Evolutionary conservation across 768 basidiomycete species (phyloP), one percentile per base, ranked within the genome.

Genomic region (Tubosaeta brunneosetosa): DNA sequence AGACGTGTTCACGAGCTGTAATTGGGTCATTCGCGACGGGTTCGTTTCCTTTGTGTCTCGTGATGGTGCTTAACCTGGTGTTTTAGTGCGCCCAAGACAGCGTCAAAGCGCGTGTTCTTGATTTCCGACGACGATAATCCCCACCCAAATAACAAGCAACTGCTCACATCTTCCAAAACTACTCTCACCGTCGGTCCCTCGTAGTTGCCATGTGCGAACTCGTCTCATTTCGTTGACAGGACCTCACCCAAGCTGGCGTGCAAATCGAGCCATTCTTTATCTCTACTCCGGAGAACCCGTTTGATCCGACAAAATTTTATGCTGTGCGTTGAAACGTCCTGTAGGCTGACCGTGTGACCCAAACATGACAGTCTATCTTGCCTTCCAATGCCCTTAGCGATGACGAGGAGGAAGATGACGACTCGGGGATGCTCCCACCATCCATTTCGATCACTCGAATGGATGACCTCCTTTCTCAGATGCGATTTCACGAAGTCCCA

Each of bases 251-350:
- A 71, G 78, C 85, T 4, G 90, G 92, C 0, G 84, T 86, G 17
- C 78, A 78, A 6, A 75, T 97, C 38, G 88, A 92, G 56, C 91
- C 94, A 0, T 97, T 95, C 71, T 94, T 97, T 71, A 91, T 97
- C 49, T 82, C 82, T 49, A 81, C 80, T 0, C 68, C 76, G 4
- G 79, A 82, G 5, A 83, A 80, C 41, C 74, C 78, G 0, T 97
- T 97, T 55, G 82, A 90, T 47, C 64, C 83, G 4, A 71, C 77
- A 22, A 89, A 82, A 52, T 94, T 94, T 67, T 95, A 89, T 66
- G 82, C 85, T 9, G 91, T 92, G 53, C 48, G 83, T 68, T 45
- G 46, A 31, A 29, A 44, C 8, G 44, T 14, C 36, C 1, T 27
- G 17, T 12, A 19, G n/a, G 17, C 31, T 31, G 41, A 5, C 17